phyloP scores from a whole-genome alignment of 768 basidiomycete species.

The Suillus alpinus region DNA sequence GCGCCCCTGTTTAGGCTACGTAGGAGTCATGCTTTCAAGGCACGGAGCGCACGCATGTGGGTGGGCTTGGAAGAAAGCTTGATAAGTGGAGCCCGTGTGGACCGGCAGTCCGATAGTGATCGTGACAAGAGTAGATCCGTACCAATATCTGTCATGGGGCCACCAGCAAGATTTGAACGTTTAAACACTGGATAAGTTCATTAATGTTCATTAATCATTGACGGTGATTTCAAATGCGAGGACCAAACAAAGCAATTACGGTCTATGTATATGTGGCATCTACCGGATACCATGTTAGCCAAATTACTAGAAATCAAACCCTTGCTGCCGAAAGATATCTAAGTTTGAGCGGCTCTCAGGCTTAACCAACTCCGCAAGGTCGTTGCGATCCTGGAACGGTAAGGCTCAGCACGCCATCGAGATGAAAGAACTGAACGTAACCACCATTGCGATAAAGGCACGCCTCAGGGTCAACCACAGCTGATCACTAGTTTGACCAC shows the following conservation, averaged over 20 bases:
- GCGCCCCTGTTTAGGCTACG: no score
- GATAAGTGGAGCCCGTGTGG: background rate
- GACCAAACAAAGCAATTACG: background rate
- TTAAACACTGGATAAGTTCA: background rate
- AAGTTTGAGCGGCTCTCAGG: conserved; percentile 60
- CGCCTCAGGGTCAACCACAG: conserved; percentile 89
- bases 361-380: conserved; percentile 76
- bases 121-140: background rate
- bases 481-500: conserved; percentile 73
- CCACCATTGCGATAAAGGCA: conserved; percentile 77
- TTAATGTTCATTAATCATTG: background rate
- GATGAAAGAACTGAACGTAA: conserved; percentile 15
- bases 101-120: background rate
- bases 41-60: background rate
- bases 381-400: conserved; percentile 61
- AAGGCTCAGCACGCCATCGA: background rate
- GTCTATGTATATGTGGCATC: background rate
- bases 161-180: background rate
- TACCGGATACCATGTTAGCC: background rate
- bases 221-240: background rate
- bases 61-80: background rate
- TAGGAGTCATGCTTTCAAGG: background rate
- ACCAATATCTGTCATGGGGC: background rate
- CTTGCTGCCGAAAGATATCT: conserved; percentile 73
- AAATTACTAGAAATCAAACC: conserved; percentile 78